Evolutionary conservation across 768 basidiomycete genomes (phyloP).

Genomic region (Rhodosporidiobolus odoratus): DNA sequence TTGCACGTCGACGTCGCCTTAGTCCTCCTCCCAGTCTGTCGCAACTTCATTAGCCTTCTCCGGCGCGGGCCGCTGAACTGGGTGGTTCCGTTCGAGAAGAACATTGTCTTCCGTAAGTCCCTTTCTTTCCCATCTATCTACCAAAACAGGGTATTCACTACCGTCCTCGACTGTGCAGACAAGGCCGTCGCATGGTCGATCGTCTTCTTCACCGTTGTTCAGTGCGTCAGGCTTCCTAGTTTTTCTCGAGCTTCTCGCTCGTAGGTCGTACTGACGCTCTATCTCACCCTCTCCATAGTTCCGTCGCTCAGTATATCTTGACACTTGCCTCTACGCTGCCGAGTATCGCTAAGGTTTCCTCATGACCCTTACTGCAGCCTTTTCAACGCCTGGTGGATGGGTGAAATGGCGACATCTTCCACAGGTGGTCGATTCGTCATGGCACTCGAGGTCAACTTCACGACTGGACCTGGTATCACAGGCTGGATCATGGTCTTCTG

Average conservation of each 20-base stretch:
- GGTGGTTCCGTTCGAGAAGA: slow-evolving; percentile 89
- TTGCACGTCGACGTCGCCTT: slow-evolving; percentile 87
- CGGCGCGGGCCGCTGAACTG: slow-evolving; percentile 78
- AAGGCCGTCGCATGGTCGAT: slow-evolving; percentile 89
- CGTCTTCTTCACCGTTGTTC: slow-evolving; percentile 66
- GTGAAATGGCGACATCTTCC: slow-evolving; percentile 56
- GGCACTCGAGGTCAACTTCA: slow-evolving; percentile 75
- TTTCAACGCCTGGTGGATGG: slow-evolving; percentile 59
- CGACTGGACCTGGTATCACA: slow-evolving; percentile 51
- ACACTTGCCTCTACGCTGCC: neutral
- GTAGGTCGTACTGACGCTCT: neutral
- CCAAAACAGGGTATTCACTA: slow-evolving; percentile 6
- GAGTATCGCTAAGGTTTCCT: neutral
- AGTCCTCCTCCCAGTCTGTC: slow-evolving; percentile 90
- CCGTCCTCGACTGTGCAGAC: slow-evolving; percentile 46
- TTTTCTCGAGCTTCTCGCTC: neutral
- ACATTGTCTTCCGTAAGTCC: slow-evolving; percentile 62
- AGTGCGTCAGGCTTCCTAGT: slow-evolving; percentile 56
- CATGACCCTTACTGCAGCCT: slow-evolving; percentile 42
- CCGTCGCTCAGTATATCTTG: slow-evolving; percentile 12
- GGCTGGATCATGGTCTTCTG: slow-evolving; percentile 51
- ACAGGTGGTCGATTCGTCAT: slow-evolving; percentile 57
- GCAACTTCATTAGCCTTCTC: slow-evolving; percentile 84
- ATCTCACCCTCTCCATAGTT: neutral
- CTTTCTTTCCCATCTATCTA: neutral